Evolutionary conservation across 345 rosid species (phyloP).

Genomic region (Barbarea vulgaris): DNA sequence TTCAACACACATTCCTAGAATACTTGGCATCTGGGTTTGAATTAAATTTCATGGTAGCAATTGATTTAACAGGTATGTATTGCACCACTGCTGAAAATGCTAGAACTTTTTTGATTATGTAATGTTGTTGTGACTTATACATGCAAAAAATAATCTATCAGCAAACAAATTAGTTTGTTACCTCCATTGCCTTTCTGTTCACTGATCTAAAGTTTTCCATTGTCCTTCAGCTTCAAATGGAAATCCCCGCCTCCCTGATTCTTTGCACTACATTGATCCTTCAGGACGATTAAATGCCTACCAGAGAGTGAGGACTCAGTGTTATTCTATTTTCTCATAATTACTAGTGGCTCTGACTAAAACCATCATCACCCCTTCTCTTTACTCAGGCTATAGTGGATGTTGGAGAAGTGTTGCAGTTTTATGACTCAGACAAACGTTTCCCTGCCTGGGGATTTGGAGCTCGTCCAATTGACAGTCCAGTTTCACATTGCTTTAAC

Average conservation of each 20-base stretch:
- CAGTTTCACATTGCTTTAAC: slow-evolving; percentile 93
- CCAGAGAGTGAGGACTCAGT: slow-evolving; percentile 56
- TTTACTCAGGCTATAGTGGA: slow-evolving; percentile 71
- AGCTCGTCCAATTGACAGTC: slow-evolving; percentile 93
- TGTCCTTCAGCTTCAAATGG: slow-evolving; percentile 84
- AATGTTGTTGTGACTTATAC: not conserved
- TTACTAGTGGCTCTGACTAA: slow-evolving; percentile 19
- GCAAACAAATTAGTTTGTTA: not conserved
- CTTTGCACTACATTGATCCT: slow-evolving; percentile 78
- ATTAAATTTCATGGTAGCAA: slow-evolving; percentile 92
- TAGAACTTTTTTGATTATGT: not conserved
- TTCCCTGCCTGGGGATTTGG: slow-evolving; percentile 99
- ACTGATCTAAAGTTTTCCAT: slow-evolving; percentile 24
- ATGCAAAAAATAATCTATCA: not conserved
- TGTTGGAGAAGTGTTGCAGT: slow-evolving; percentile 87
- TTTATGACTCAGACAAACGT: slow-evolving; percentile 83
- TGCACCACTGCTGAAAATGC: slow-evolving; percentile 18
- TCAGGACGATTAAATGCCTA: slow-evolving; percentile 70
- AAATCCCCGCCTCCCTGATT: slow-evolving; percentile 88
- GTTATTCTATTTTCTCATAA: not conserved
- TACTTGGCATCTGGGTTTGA: slow-evolving; percentile 84
- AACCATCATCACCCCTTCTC: slow-evolving; percentile 9
- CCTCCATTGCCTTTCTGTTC: slow-evolving; percentile 8
- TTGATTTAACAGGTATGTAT: slow-evolving; percentile 87
- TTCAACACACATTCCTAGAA: slow-evolving; percentile 78